Conservation (phyloP, 495 filamentous ascomycete species). For the Lentithecium fluviatile region DNA sequence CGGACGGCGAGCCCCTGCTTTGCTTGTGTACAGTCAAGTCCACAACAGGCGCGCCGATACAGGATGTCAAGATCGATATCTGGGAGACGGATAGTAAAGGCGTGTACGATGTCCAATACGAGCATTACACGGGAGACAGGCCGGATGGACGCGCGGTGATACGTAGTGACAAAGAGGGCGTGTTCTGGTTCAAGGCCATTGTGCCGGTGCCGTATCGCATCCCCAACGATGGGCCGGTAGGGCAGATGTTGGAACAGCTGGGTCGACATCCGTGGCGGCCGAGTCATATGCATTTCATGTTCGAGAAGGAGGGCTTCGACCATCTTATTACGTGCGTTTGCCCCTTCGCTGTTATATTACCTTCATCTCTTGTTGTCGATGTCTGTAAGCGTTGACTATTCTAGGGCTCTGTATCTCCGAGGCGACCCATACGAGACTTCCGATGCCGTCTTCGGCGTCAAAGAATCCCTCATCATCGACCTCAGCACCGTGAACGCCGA, state of each 20-base stretch:
- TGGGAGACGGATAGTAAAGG: constrained; percentile 91
- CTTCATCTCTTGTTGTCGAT: no score
- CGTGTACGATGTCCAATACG: constrained; percentile 87
- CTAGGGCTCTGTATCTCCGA: constrained; percentile 74
- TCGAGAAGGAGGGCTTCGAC: constrained; percentile 81
- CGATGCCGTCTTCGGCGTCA: constrained; percentile 92
- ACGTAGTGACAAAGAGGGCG: constrained; percentile 64
- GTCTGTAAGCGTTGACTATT: no score
- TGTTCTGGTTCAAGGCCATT: constrained; percentile 88
- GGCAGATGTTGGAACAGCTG: constrained; percentile 68
- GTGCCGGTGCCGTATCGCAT: constrained; percentile 88
- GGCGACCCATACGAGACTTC: constrained; percentile 86
- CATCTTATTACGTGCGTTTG: constrained; percentile 77
- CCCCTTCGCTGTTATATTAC: neutral
- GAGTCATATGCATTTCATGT: constrained; percentile 94
- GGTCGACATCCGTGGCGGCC: constrained; percentile 78
- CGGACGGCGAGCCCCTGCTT: constrained; percentile 68
- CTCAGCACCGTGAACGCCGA: constrained; percentile 62
- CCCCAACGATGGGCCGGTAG: constrained; percentile 86
- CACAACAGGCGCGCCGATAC: constrained; percentile 63
- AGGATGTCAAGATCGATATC: constrained; percentile 76
- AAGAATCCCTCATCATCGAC: constrained; percentile 76
- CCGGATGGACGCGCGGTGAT: constrained; percentile 83
- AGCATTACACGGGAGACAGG: constrained; percentile 53
- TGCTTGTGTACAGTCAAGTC: constrained; percentile 76